Evolutionary conservation across 805 yeast genomes (phyloP).

Genomic region (Candida krabiensis): DNA sequence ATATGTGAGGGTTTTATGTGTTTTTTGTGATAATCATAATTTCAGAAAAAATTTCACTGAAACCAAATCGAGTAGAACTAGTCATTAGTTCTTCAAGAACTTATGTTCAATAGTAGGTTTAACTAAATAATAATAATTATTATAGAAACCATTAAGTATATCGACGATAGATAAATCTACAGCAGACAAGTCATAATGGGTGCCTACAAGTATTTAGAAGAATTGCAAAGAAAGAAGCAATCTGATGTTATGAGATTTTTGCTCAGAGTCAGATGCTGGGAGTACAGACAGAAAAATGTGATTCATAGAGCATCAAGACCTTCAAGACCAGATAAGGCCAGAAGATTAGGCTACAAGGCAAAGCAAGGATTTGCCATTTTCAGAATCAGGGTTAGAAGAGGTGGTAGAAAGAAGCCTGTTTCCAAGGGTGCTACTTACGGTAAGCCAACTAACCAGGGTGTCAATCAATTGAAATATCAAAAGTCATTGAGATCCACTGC

Average conservation of each 20-base stretch:
- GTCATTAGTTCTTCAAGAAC: too few relatives aligned
- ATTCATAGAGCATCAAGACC: slow-evolving; percentile 99
- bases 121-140: too few relatives aligned
- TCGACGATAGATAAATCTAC: too few relatives aligned
- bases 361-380: slow-evolving; percentile 98
- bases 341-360: slow-evolving; percentile 99
- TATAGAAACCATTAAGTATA: too few relatives aligned
- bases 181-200: too few relatives aligned
- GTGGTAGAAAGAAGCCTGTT: slow-evolving; percentile 99
- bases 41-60: too few relatives aligned
- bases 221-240: slow-evolving; percentile 99
- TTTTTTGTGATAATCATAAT: too few relatives aligned
- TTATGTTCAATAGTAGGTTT: too few relatives aligned
- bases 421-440: slow-evolving; percentile 99
- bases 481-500: slow-evolving; percentile 97
- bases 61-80: too few relatives aligned
- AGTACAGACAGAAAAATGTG: slow-evolving; percentile 98
- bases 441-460: slow-evolving; percentile 99
- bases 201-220: slow-evolving; percentile 99
- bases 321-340: slow-evolving; percentile 99
- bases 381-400: slow-evolving; percentile 99
- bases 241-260: slow-evolving; percentile 99
- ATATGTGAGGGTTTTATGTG: too few relatives aligned
- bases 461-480: slow-evolving; percentile 98
- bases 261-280: slow-evolving; percentile 99